Base-by-base conservation (phyloP, 1,284 basidiomycete species). In the Afroboletus lepidellus region DNA sequence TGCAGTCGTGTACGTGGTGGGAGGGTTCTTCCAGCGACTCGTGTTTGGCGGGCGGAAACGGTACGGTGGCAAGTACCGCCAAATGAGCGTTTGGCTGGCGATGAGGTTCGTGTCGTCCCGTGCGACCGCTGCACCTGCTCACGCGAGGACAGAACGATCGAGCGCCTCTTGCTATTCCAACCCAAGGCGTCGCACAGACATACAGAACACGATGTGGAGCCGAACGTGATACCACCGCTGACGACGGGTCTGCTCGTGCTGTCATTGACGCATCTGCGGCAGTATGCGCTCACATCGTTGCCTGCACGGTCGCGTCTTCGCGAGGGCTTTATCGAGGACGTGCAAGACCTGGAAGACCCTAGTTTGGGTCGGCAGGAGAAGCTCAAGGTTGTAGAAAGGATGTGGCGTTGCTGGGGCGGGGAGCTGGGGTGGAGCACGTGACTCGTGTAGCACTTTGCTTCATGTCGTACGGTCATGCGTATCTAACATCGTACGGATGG, bases 401-500 rank as follows among this genome's bases (percentile, higher is more conserved):
- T 97, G 84, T 97, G 94, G 94, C 83, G 88, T 57, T 20, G 36
- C 11, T 37, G 36, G 29, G 29, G 29, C 9, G 12, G 29, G 4
- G 29, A 30, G 25, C 71, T 89, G 7, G 83, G 80, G 23, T 87
- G 85, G 87, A 66, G 41, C 15, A 30, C n/a, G 29, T 13, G 4
- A 30, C 48, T 62, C 64, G 60, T 52, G 51, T 2, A 13, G 15
- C 5, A 30, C 12, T 30, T 9, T 5, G 9, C 6, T 6, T 11
- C 29, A 30, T 30, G 9, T 30, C 29, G 59, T 64, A 66, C 41
- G 83, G 89, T 6, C 83, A 91, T 61, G 78, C 79, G 23, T 91
- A 91, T 69, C 80, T 97, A 5, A 77, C 85, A 11, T 76, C 84
- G 9, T 92, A 94, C 66, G 94, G 94, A 55, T 97, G 94, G 94